phyloP scores from a whole-genome alignment of 2,329 filamentous ascomycete species.

The Xylaria sp. region DNA sequence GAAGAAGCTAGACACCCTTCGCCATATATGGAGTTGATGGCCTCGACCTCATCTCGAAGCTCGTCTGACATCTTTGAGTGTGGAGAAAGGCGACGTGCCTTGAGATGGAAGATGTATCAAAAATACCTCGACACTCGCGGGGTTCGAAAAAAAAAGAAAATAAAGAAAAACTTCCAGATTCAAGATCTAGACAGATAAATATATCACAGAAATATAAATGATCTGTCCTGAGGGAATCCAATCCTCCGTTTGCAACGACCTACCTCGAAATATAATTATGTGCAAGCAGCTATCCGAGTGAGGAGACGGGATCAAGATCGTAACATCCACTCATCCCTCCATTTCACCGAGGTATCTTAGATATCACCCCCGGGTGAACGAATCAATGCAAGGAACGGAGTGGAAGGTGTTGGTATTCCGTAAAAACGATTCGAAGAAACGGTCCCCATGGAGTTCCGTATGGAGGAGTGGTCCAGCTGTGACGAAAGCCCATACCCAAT shows the following conservation, averaged over 20 bases:
- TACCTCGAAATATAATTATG: not conserved
- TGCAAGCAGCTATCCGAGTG: not conserved
- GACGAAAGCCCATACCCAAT: slow-evolving; percentile 2
- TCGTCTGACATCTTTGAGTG: slow-evolving; percentile 47
- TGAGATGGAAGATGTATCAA: not conserved
- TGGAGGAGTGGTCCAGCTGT: no score
- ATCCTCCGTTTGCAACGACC: not conserved
- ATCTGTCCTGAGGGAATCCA: not conserved
- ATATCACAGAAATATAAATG: not conserved
- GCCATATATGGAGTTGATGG: slow-evolving; percentile 80
- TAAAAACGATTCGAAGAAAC: no score
- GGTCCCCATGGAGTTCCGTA: no score
- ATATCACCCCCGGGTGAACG: slow-evolving; percentile 1
- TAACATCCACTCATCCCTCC: not conserved
- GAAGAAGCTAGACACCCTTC: slow-evolving; percentile 52
- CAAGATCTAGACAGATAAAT: not conserved
- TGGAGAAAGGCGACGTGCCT: not conserved
- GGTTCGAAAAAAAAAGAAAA: not conserved
- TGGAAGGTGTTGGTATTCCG: slow-evolving; percentile 1
- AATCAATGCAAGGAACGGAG: slow-evolving; percentile 15
- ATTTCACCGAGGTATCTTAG: not conserved
- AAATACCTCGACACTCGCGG: not conserved
- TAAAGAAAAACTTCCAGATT: not conserved
- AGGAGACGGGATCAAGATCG: not conserved
- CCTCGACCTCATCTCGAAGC: slow-evolving; percentile 68